These are phyloP conservation scores for Leptographium procerum DNA, from an alignment of 2,329 filamentous ascomycete species.

Conservation along the genomic window DNA sequence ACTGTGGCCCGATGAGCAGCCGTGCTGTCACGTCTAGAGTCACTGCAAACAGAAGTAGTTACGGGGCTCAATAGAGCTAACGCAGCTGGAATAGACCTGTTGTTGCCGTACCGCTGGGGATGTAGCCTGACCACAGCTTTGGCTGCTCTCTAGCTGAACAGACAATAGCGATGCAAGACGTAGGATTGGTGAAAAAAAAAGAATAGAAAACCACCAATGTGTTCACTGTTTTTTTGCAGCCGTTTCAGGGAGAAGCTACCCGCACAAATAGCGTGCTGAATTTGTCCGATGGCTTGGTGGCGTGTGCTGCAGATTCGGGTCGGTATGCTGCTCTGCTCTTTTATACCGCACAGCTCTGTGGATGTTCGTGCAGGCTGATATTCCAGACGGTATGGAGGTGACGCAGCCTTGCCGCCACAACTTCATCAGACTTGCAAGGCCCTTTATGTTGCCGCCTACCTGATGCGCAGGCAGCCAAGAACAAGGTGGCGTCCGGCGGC, in stretches of 20 bases:
- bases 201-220: not conserved
- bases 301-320: not conserved
- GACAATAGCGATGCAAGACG: not conserved
- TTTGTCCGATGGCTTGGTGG: not conserved
- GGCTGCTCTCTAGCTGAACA: not conserved
- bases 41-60: not conserved
- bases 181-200: not conserved
- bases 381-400: conserved; percentile 3
- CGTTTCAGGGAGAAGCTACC: not conserved
- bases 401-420: conserved; percentile 13
- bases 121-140: not conserved
- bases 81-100: not conserved
- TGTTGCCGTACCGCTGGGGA: not conserved
- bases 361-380: not conserved
- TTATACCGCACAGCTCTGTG: not conserved
- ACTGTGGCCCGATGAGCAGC: not conserved
- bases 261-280: not conserved
- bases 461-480: not conserved
- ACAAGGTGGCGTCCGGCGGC: not conserved
- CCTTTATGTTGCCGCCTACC: not conserved
- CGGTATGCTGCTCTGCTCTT: not conserved
- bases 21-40: not conserved
- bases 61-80: not conserved
- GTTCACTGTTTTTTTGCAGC: not conserved
- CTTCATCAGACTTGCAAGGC: not conserved